Base-by-base conservation (phyloP, 495 filamentous ascomycete species). In the Stereocaulon alpinum region DNA sequence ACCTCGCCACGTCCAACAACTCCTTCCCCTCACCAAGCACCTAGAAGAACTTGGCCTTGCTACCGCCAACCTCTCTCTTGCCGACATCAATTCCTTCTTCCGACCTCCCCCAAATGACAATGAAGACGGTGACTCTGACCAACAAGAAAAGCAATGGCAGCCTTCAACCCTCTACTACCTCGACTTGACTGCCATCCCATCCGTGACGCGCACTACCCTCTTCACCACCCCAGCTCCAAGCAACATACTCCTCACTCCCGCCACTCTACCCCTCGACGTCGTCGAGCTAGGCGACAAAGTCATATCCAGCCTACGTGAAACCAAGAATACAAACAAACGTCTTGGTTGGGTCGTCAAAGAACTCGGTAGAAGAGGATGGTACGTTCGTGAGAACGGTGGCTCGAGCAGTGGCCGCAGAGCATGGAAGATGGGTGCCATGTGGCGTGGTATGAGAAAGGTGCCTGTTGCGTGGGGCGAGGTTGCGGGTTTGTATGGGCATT, bases 401-500 rank as follows among this genome's bases (percentile, higher is more conserved):
- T 73, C 77, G 66, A 67, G 64, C 57, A 66, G 67, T 22, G 86
- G 85, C 6, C 71, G 77, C 37, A 77, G 86, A 30, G 66, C 68
- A 56, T 95, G 89, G 89, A 95, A 95, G 75, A 88, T 90, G 87
- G 89, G 89, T 14, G 88, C 88, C n/a, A 80, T 80, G 59, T 86
- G 81, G 73, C 93, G 89, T 89, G 89, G 89, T 17, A 90, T 89
- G 82, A 80, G 86, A 45, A 95, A 95, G 77, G 77, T 90, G 32
- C 88, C 89, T 12, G 84, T 93, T 55, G 87, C 86, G 14, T 71
- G 77, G 41, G 83, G 84, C 7, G 87, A 91, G 64, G 87, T 93
- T 2, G 87, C 86, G 14, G 89, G 89, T 24, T 83, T 95, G 73
- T 94, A 94, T 69, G 88, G 88, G 47, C 84, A 83, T 61, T 93